phyloP scores from a whole-genome alignment of 805 yeast species.

The Hanseniaspora thailandica region DNA sequence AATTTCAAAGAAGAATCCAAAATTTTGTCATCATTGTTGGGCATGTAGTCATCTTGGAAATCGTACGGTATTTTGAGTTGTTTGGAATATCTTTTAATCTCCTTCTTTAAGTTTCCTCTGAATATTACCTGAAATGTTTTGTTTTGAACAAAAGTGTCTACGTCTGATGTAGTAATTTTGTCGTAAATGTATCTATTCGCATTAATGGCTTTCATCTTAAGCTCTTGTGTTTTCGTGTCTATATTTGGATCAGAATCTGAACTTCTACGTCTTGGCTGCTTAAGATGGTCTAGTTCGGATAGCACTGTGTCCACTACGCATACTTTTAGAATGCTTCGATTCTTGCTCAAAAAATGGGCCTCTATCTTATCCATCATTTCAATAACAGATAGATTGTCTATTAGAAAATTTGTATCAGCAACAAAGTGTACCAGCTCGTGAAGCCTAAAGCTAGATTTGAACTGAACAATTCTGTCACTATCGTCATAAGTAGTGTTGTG shows the following conservation, averaged over 20 bases:
- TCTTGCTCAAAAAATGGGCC: not conserved
- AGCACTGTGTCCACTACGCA: constrained; percentile 13
- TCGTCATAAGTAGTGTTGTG: not conserved
- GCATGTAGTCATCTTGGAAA: not conserved
- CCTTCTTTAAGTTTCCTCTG: not conserved
- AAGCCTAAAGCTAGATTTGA: not conserved
- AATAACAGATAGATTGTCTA: not conserved
- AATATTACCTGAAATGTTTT: not conserved
- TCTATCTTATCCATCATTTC: not conserved
- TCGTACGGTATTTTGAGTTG: not conserved
- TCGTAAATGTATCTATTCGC: constrained; percentile 13
- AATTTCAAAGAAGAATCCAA: not conserved
- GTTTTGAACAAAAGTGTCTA: not conserved
- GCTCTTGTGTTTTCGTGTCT: not conserved
- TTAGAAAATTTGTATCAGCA: constrained; percentile 10
- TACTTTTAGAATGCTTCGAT: constrained; percentile 1
- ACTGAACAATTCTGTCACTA: not conserved
- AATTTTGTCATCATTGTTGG: constrained; percentile 11
- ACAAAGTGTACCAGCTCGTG: not conserved
- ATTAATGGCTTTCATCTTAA: constrained; percentile 7
- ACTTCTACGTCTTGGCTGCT: not conserved
- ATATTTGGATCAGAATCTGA: not conserved
- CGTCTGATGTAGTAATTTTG: not conserved
- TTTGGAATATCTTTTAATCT: not conserved
- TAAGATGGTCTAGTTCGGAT: constrained; percentile 10